Evolutionary conservation across 768 basidiomycete genomes (phyloP).

Genomic region (Amanita exitialis): DNA sequence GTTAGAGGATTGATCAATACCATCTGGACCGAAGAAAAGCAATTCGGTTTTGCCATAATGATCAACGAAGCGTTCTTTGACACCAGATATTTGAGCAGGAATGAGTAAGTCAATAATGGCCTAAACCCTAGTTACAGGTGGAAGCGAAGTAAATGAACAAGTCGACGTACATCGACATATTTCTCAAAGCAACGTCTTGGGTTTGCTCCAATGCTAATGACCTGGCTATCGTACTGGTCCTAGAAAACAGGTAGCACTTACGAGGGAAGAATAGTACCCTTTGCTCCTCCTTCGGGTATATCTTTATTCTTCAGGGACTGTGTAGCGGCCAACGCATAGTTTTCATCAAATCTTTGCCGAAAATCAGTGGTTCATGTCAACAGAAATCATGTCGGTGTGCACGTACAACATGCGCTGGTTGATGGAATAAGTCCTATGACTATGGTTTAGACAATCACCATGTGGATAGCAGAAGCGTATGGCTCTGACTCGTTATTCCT

Average conservation of each 20-base stretch:
- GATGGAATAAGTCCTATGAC: slow-evolving; percentile 79
- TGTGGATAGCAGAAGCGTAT: slow-evolving; percentile 10
- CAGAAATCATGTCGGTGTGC: not conserved
- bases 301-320: slow-evolving; percentile 97
- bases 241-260: slow-evolving; percentile 23
- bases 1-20: slow-evolving; percentile 22
- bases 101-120: slow-evolving; percentile 89
- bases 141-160: not conserved
- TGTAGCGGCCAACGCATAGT: slow-evolving; percentile 91
- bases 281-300: slow-evolving; percentile 95
- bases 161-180: slow-evolving; percentile 77
- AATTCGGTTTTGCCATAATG: slow-evolving; percentile 85
- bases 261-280: slow-evolving; percentile 94
- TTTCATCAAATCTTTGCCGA: slow-evolving; percentile 73
- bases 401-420: slow-evolving; percentile 80
- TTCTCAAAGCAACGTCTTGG: slow-evolving; percentile 91
- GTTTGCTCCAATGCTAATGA: slow-evolving; percentile 61
- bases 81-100: slow-evolving; percentile 90
- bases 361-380: not conserved
- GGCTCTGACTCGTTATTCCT: slow-evolving; percentile 73
- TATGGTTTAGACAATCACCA: not conserved
- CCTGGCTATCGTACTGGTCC: not conserved
- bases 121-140: slow-evolving; percentile 23
- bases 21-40: slow-evolving; percentile 93
- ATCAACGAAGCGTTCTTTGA: slow-evolving; percentile 90